These are phyloP conservation scores for Biscogniauxia sp. DNA, from an alignment of 2,329 filamentous ascomycete genomes.

Conservation along the genomic window DNA sequence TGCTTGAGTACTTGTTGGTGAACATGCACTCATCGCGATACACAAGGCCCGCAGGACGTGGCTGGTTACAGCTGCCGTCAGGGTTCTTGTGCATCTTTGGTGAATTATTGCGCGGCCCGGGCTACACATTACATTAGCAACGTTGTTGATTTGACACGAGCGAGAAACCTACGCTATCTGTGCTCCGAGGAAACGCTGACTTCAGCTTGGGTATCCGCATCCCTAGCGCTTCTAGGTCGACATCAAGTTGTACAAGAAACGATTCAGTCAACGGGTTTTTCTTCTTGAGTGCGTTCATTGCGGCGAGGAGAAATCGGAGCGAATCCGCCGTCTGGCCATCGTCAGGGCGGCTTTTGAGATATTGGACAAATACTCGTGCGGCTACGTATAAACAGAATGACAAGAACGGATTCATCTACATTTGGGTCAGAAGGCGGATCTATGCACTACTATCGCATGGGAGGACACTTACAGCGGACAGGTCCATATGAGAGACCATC, in stretches of 20 bases:
- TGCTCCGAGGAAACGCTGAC: slow-evolving; percentile 52
- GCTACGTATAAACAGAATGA: slow-evolving; percentile 97
- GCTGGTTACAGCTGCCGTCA: slow-evolving; percentile 8
- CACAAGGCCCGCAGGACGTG: slow-evolving; percentile 36
- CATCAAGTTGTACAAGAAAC: slow-evolving; percentile 88
- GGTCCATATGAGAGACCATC: slow-evolving; percentile 86
- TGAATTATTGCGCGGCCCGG: slow-evolving; percentile 22
- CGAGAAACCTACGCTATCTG: slow-evolving; percentile 46
- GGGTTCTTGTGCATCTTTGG: slow-evolving; percentile 11
- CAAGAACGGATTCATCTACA: slow-evolving; percentile 89
- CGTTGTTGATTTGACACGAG: neutral
- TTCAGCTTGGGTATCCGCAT: slow-evolving; percentile 58
- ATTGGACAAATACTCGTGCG: slow-evolving; percentile 91
- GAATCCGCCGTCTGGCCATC: slow-evolving; percentile 77
- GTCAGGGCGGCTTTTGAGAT: slow-evolving; percentile 88
- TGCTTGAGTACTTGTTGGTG: slow-evolving; percentile 25
- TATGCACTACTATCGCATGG: neutral
- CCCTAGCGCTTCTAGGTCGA: slow-evolving; percentile 78
- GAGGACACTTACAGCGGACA: slow-evolving; percentile 64
- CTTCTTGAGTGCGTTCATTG: slow-evolving; percentile 84
- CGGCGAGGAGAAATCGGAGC: slow-evolving; percentile 83
- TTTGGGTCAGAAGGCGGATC: slow-evolving; percentile 14
- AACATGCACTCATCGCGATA: slow-evolving; percentile 27
- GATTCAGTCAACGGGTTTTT: slow-evolving; percentile 92
- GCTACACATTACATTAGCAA: slow-evolving; percentile 28